These are phyloP conservation scores for Lepidopterella palustris DNA, from an alignment of 495 filamentous ascomycete species.

Conservation along the genomic window DNA sequence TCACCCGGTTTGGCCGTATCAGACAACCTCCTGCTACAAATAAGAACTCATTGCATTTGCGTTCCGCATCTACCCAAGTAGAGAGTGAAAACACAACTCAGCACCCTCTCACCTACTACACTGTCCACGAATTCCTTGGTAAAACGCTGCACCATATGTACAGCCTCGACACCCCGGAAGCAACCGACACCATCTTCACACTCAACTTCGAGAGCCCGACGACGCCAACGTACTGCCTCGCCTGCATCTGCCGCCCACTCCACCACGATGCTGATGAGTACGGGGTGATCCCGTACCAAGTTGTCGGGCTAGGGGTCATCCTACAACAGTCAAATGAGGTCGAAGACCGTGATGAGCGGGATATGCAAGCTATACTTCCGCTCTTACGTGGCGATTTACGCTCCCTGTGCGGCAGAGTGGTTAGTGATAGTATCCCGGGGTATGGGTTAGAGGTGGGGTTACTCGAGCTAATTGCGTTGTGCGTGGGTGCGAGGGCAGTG, in stretches of 20 bases:
- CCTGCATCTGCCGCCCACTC: background rate
- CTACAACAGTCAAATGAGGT: background rate
- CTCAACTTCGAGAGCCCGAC: slow-evolving; percentile 1
- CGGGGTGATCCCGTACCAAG: slow-evolving; percentile 1
- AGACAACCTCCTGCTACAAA: background rate
- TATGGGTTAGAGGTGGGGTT: slow-evolving; percentile 2
- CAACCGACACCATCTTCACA: background rate
- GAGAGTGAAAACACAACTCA: background rate
- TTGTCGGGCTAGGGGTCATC: background rate
- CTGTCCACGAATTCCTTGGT: background rate
- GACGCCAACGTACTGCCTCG: background rate
- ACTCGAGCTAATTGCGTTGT: background rate
- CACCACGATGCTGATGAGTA: background rate
- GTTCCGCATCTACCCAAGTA: background rate
- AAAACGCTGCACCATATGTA: background rate
- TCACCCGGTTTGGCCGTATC: background rate
- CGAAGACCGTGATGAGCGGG: background rate
- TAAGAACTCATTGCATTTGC: background rate
- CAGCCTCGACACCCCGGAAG: background rate
- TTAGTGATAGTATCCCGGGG: background rate
- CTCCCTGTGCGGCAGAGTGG: background rate
- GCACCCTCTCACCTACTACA: background rate
- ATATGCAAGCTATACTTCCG: background rate
- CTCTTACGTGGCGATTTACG: background rate
- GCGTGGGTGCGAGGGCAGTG: background rate